Evolutionary conservation across 768 basidiomycete species (phyloP), one percentile per base, ranked within the genome.

Genomic region (Serpula lacrymans): DNA sequence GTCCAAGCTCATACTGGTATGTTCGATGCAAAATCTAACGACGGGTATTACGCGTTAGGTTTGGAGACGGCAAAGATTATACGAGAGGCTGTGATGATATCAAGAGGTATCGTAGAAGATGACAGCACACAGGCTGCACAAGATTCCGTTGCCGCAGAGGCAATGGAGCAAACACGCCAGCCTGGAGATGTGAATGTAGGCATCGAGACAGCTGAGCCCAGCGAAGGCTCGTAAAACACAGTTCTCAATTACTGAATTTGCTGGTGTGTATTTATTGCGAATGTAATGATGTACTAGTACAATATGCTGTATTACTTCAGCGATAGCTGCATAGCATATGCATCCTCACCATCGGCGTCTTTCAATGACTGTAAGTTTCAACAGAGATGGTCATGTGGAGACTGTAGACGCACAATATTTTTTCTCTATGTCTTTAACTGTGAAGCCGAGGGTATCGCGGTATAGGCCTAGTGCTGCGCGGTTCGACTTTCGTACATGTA

Each of bases 331-430:
- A 96, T 96, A 2, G 88, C 83, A 55, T 91, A 93, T 16, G 93
- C 93, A 46, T 94, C 91, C 63, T 96, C 92, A 3, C 92, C 92
- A 54, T 96, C 92, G 3, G 91, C 93, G 65, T 95, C 92, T 95
- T 17, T 36, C 35, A 24, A 34, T 13, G 20, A 22, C 28, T 55
- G 20, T 14, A 25, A 18, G 13, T 27, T 17, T 26, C 16, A 43
- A 14, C 17, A 20, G 17, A 27, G 31, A 22, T 8, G 10, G 23
- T 12, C 16, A 10, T 22, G 60, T 70, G 45, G 26, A 24, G 5
- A 34, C 10, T 10, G 23, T 22, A 35, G n/a, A 78, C 87, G 62
- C 53, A 95, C 93, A 97, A 53, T 98, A 97, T 48, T 79, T 82
- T 60, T 88, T 82, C 60, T 96, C 94, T 28, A 95, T 77, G 35